A percentile compares a stretch with the other conserved stretches of the same genome.
phyloP scores from a whole-genome alignment of 495 filamentous ascomycete genomes.

The Penicillium fimorum region DNA sequence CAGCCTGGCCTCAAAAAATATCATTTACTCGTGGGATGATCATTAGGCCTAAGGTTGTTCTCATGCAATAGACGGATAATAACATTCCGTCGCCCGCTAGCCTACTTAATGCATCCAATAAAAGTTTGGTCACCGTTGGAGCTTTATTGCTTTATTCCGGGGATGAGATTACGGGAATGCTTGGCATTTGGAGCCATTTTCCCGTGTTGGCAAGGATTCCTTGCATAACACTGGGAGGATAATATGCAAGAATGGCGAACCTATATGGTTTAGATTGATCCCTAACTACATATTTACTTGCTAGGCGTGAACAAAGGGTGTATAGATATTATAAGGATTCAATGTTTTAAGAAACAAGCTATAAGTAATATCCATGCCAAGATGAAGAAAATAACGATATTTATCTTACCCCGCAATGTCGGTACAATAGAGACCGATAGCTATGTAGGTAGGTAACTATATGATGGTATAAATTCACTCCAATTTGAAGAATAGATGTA shows the following conservation, averaged over 20 bases:
- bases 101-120: neutral
- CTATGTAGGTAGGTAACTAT: no score
- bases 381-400: neutral
- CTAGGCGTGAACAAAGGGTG: neutral
- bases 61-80: neutral
- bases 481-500: neutral
- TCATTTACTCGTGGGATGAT: neutral
- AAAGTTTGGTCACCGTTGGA: neutral
- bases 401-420: conserved; percentile 6
- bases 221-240: neutral
- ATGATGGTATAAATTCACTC: neutral
- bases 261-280: neutral
- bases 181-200: neutral
- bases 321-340: neutral
- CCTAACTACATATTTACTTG: neutral
- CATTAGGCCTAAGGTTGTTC: neutral
- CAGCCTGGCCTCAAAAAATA: neutral
- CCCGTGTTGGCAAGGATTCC: neutral
- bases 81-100: neutral
- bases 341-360: neutral
- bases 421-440: conserved; percentile 5
- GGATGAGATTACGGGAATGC: neutral
- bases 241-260: neutral
- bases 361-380: neutral
- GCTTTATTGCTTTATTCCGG: no score